Base-by-base conservation (phyloP, 331 rosid genomes). In the Quercus tomentella region DNA sequence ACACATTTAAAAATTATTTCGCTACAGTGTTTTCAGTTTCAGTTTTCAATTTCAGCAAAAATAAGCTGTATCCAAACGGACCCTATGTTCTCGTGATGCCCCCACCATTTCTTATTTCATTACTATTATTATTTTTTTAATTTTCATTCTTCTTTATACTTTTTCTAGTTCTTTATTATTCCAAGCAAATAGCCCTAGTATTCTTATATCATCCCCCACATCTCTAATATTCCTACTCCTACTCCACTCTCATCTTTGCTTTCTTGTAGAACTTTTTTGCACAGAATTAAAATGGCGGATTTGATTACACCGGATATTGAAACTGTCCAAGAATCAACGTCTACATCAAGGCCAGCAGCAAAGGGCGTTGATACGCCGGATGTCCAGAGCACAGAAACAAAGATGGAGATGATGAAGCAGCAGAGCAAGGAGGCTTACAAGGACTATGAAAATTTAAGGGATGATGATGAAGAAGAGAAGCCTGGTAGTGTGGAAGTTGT, bases 401-500 rank as follows among this genome's bases (percentile, higher is more conserved):
- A 86, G 41, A 86, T 85, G 33, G 33, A 81, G 85, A 77, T 88
- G 81, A 11, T 49, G 54, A 87, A 84, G 28, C 28, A 81, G 85
- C 73, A 89, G 80, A 93, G 87, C 0, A 75, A 80, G 79, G 92
- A 87, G 33, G 86, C 82, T 25, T 85, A 85, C 71, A 84, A 76
- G 52, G 86, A 74, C 1, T 81, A 86, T 74, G 91, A 76, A 56
- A 93, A 83, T 56, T 68, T 79, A 8, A 41, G 45, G 12, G 45
- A 41, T 8, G 89, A 67, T 8, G 89, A 49, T n/a, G 87, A 67
- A 0, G 89, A 83, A 18, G 98, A 89, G 33, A 91, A 84, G 66
- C 94, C 97, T 6, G 65, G 80, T 1, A 80, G 74, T 23, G 45
- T 87, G 80, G 98, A 94, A 77, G 91, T 91, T 3, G 58, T 85